phyloP scores from a whole-genome alignment of 2,329 filamentous ascomycete species.

The Gnomoniopsis smithogilvyi region DNA sequence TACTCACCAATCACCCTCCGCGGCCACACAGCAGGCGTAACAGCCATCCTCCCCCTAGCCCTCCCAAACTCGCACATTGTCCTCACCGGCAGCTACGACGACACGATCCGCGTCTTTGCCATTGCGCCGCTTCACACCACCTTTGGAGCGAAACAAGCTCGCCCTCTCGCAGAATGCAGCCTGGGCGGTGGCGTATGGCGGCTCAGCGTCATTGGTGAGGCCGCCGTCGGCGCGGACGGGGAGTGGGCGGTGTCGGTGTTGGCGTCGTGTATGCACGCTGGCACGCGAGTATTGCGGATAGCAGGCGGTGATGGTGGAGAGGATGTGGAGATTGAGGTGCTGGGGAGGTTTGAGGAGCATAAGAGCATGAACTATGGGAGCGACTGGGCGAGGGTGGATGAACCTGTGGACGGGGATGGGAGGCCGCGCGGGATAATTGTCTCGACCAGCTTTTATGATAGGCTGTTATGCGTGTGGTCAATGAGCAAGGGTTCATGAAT shows the following conservation, averaged over 20 bases:
- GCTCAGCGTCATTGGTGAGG: constrained; percentile 57
- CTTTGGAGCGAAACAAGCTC: constrained; percentile 39
- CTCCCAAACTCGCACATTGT: constrained; percentile 57
- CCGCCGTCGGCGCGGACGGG: constrained; percentile 15
- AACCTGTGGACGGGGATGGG: constrained; percentile 12
- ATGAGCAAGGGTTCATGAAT: constrained; percentile 4
- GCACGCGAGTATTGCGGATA: constrained; percentile 62
- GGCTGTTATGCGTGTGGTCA: constrained; percentile 65
- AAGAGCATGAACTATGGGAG: constrained; percentile 94
- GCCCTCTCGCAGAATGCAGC: constrained; percentile 59
- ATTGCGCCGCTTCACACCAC: constrained; percentile 39
- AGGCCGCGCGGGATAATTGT: constrained; percentile 37
- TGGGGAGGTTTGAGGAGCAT: constrained; percentile 78
- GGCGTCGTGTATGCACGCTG: constrained; percentile 93
- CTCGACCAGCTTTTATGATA: constrained; percentile 77
- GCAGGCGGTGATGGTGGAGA: constrained; percentile 22
- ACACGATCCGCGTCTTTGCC: constrained; percentile 67
- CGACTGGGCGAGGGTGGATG: constrained; percentile 53
- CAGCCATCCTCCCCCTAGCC: constrained; percentile 73
- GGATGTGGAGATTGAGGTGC: constrained; percentile 59
- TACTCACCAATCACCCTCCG: constrained; percentile 23
- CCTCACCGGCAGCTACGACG: constrained; percentile 90
- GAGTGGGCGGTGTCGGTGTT: constrained; percentile 38
- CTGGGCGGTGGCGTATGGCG: constrained; percentile 87
- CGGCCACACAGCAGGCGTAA: constrained; percentile 77